Evolutionary conservation across 495 filamentous ascomycete genomes (phyloP), one percentile per base, ranked within the genome.

Genomic region (Penicillium parvum): DNA sequence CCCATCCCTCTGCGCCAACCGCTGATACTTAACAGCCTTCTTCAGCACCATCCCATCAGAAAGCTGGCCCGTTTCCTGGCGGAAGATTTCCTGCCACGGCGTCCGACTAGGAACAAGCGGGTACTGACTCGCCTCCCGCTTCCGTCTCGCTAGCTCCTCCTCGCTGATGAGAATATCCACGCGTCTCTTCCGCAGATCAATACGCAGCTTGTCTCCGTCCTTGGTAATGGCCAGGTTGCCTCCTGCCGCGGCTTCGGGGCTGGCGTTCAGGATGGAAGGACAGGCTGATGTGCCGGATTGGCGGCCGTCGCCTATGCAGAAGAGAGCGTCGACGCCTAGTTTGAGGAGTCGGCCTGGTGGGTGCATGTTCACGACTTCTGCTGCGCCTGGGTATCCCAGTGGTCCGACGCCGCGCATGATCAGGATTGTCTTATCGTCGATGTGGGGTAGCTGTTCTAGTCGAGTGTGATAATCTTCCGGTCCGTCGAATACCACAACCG

Each of bases 81-180:
- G 60, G 61, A 76, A 76, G 16, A 76, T 43, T 40, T 76, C 72
- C 45, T 75, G 72, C 69, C 72, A 76, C 12, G 73, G 73, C 3
- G 72, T 76, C 21, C 47, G 41, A 36, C 46, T 53, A 0, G 49
- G 49, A 7, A 43, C 41, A 25, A 53, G 16, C 1, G 53, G 41
- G 18, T 54, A 60, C 0, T 50, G 40, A 10, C 57, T 49, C 10
- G 69, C 39, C 6, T 75, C 77, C 47, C 79, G 72, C 59, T 76
- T 75, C 44, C 90, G 68, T 49, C 69, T 63, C 11, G 65, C 73
- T 46, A 98, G 60, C 60, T 92, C 89, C n/a, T 72, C 65, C 21
- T 72, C 64, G 1, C 62, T 57, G 9, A 81, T 61, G 29, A 78
- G 54, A 19, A 82, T 68, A 47, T 82, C 69, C 1, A 82, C 70